Conservation (phyloP, 2,329 filamentous ascomycete genomes). For the Stachybotrys chlorohalonatus region DNA sequence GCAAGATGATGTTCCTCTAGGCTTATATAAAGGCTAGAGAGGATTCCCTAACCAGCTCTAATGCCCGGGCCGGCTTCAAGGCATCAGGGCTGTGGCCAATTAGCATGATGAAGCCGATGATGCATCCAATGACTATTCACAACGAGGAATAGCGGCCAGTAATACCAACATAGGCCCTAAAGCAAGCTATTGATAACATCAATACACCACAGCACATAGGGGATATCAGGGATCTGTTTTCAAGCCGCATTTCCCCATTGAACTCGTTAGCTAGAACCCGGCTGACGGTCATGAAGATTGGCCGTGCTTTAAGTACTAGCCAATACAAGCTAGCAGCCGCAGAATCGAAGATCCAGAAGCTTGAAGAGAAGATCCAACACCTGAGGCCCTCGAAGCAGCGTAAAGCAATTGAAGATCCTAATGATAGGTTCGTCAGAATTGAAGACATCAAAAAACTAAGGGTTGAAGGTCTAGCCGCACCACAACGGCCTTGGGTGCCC, state of each 20-base stretch:
- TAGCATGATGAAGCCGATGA: not conserved
- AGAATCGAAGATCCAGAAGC: not conserved
- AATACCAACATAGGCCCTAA: not conserved
- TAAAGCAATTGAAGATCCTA: not conserved
- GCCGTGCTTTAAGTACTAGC: not conserved
- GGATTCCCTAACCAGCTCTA: not conserved
- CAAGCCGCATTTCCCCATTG: not conserved
- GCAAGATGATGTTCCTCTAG: not conserved
- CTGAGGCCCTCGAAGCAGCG: not conserved
- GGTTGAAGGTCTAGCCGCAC: not conserved
- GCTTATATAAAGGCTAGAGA: not conserved
- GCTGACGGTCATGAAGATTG: slow-evolving; percentile 1
- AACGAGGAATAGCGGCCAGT: not conserved
- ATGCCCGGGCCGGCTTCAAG: not conserved
- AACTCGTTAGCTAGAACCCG: not conserved
- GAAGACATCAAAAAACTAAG: not conserved
- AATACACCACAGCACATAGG: not conserved
- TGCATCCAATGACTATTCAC: not conserved
- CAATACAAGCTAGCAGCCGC: not conserved
- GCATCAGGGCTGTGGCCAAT: not conserved
- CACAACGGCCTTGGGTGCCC: not conserved
- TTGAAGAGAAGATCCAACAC: not conserved
- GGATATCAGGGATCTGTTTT: not conserved
- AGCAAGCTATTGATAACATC: not conserved
- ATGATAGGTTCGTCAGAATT: not conserved